phyloP scores from a whole-genome alignment of 2,329 filamentous ascomycete genomes.

The Sordariomycetes sp. region DNA sequence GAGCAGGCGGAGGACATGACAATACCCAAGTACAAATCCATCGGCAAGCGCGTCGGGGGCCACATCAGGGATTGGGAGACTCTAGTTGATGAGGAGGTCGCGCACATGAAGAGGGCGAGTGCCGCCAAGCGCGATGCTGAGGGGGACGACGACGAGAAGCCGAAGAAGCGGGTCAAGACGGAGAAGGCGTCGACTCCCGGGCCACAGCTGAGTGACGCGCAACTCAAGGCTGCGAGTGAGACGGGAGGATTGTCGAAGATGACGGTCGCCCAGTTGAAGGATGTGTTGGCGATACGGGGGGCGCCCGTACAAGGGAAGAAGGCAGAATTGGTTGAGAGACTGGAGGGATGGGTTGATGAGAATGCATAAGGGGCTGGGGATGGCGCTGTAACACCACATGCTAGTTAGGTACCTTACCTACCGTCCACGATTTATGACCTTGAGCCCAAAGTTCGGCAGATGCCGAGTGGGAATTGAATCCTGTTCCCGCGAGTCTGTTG shows the following conservation, averaged over 20 bases:
- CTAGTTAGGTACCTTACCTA: background rate
- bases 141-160: slow-evolving; percentile 24
- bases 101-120: slow-evolving; percentile 22
- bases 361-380: slow-evolving; percentile 15
- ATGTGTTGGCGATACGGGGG: slow-evolving; percentile 34
- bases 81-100: slow-evolving; percentile 48
- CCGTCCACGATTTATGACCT: too few species aligned
- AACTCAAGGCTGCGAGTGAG: slow-evolving; percentile 33
- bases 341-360: slow-evolving; percentile 46
- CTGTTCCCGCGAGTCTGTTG: too few species aligned
- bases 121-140: slow-evolving; percentile 42
- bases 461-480: too few species aligned
- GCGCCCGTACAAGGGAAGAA: slow-evolving; percentile 41
- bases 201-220: slow-evolving; percentile 24
- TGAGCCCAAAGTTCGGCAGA: too few species aligned
- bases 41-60: slow-evolving; percentile 75
- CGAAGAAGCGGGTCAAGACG: slow-evolving; percentile 33
- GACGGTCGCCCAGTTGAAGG: slow-evolving; percentile 42
- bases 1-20: slow-evolving; percentile 67
- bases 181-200: slow-evolving; percentile 18
- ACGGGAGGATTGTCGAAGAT: slow-evolving; percentile 38
- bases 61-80: slow-evolving; percentile 71
- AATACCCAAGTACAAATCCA: slow-evolving; percentile 73
- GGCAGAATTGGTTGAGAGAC: slow-evolving; percentile 40
- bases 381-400: background rate